These are phyloP conservation scores for Cladosporium sphaerospermum DNA, from an alignment of 2,329 filamentous ascomycete species.

Conservation along the genomic window DNA sequence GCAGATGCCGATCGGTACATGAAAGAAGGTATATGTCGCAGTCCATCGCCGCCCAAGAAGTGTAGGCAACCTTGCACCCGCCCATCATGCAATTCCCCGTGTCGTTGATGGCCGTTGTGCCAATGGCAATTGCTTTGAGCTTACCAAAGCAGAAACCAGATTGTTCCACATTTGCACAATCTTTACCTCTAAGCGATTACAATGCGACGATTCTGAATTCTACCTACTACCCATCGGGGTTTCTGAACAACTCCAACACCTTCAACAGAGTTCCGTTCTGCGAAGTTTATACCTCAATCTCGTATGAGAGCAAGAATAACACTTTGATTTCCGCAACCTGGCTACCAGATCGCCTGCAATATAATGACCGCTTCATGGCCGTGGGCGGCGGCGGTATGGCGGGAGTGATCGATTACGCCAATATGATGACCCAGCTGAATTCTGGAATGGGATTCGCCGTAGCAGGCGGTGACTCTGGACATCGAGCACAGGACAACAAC, in stretches of 20 bases:
- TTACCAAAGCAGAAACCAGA: not conserved
- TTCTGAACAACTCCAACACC: slow-evolving; percentile 16
- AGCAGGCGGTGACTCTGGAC: slow-evolving; percentile 23
- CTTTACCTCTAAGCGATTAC: slow-evolving; percentile 8
- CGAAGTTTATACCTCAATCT: slow-evolving; percentile 19
- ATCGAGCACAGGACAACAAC: slow-evolving; percentile 22
- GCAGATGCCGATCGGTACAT: not conserved
- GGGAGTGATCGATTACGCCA: slow-evolving; percentile 19
- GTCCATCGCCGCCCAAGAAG: not conserved
- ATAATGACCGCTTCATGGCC: slow-evolving; percentile 24
- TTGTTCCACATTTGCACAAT: slow-evolving; percentile 6
- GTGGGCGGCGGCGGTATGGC: slow-evolving; percentile 28
- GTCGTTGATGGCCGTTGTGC: not conserved
- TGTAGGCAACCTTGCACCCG: not conserved
- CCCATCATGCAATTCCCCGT: not conserved
- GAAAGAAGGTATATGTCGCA: not conserved
- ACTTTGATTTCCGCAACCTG: slow-evolving; percentile 22
- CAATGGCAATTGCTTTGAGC: not conserved
- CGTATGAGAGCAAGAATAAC: slow-evolving; percentile 19
- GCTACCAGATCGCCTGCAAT: slow-evolving; percentile 20
- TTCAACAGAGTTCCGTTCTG: slow-evolving; percentile 22
- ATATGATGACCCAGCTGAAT: slow-evolving; percentile 23
- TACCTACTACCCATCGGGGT: slow-evolving; percentile 15
- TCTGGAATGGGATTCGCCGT: slow-evolving; percentile 23
- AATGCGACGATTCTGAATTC: slow-evolving; percentile 18